phyloP scores from a whole-genome alignment of 768 basidiomycete genomes.

The Psilocybe azurescens region DNA sequence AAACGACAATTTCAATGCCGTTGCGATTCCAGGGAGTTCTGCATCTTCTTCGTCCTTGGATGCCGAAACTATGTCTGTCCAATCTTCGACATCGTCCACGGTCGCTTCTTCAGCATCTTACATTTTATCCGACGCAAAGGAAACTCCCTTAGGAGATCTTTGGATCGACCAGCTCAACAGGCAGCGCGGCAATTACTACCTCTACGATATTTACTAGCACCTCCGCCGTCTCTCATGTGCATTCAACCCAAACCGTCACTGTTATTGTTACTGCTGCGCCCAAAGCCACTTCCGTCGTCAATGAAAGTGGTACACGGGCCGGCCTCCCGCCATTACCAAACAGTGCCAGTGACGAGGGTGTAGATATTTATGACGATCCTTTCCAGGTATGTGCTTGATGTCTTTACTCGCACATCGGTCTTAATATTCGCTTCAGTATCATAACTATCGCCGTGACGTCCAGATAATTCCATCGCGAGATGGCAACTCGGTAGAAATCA shows the following conservation, averaged over 20 bases:
- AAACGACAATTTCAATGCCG: conserved; percentile 22
- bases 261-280: conserved; percentile 31
- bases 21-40: conserved; percentile 10
- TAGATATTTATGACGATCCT: conserved; percentile 18
- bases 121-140: conserved; percentile 9
- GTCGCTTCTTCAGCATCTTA: conserved; percentile 9
- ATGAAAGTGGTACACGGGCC: conserved; percentile 1
- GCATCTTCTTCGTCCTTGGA: conserved; percentile 4
- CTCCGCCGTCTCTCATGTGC: conserved; percentile 12
- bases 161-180: conserved; percentile 1
- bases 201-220: not conserved
- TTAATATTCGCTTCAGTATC: conserved; percentile 2
- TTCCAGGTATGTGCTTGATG: conserved; percentile 11
- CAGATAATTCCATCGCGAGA: conserved; percentile 16
- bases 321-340: not conserved
- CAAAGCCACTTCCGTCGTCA: conserved; percentile 2
- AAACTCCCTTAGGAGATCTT: not conserved
- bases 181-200: conserved; percentile 17
- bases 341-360: conserved; percentile 19
- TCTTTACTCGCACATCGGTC: not conserved
- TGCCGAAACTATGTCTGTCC: not conserved
- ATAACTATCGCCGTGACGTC: conserved; percentile 21
- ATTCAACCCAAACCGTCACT: conserved; percentile 26
- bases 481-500: conserved; percentile 17
- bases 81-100: not conserved